Evolutionary conservation across 2,329 filamentous ascomycete genomes (phyloP).

Genomic region (Exophiala lecanii-corni): DNA sequence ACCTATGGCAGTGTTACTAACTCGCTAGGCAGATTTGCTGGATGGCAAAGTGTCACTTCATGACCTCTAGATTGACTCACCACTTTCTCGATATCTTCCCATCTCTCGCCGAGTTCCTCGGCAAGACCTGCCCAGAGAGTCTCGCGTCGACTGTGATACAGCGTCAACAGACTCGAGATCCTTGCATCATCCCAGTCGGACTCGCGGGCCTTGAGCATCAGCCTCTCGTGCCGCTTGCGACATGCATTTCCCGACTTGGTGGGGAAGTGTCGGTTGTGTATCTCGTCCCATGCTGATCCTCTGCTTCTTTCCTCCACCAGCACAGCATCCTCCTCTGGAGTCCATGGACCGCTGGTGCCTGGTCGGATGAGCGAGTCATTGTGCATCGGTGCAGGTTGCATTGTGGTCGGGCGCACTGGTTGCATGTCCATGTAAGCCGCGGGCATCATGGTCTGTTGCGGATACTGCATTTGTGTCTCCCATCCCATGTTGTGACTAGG

Average conservation of each 20-base stretch:
- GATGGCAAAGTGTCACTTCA: not conserved
- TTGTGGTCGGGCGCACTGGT: constrained; percentile 6
- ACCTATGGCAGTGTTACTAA: constrained; percentile 10
- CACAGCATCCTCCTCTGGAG: constrained; percentile 66
- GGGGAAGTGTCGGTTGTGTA: constrained; percentile 71
- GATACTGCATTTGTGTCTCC: constrained; percentile 17
- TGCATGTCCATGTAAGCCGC: constrained; percentile 12
- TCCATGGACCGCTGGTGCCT: constrained; percentile 61
- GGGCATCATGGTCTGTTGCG: constrained; percentile 20
- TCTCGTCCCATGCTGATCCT: constrained; percentile 78
- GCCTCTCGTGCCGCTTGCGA: constrained; percentile 79
- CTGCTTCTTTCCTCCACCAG: constrained; percentile 67
- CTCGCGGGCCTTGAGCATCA: constrained; percentile 67
- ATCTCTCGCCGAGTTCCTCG: constrained; percentile 52
- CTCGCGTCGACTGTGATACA: constrained; percentile 69
- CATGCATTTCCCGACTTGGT: constrained; percentile 76
- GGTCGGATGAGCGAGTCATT: constrained; percentile 12
- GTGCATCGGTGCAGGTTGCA: constrained; percentile 2
- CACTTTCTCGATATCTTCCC: constrained; percentile 73
- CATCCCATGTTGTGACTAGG: constrained; percentile 9
- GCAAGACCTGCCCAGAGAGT: constrained; percentile 78
- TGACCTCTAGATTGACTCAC: constrained; percentile 52
- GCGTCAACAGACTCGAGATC: constrained; percentile 67
- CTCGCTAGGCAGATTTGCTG: not conserved
- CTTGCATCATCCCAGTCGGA: constrained; percentile 76